Conservation (phyloP, 371 early-diverging fungal species). For the Scutellospora calospora region DNA sequence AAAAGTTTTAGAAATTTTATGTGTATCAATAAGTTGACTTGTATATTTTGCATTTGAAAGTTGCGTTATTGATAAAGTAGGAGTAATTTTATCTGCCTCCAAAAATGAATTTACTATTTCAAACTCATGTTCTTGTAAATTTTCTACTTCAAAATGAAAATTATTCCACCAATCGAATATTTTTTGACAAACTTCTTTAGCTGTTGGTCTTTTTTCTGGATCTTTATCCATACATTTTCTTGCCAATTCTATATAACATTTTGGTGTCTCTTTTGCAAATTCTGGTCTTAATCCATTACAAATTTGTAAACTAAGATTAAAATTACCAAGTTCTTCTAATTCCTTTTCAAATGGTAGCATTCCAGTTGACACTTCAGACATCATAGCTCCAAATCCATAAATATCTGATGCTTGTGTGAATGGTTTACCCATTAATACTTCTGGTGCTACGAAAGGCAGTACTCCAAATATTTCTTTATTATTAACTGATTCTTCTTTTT, state of each 20-base stretch:
- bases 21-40: too few species aligned
- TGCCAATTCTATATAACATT: neutral
- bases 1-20: too few species aligned
- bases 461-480: neutral
- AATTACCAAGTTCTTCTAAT: neutral
- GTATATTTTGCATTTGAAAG: too few species aligned
- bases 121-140: too few species aligned
- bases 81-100: too few species aligned
- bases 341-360: neutral
- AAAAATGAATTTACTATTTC: too few species aligned
- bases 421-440: neutral
- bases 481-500: neutral
- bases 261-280: neutral
- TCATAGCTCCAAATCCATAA: conserved; percentile 10
- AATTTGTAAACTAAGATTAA: neutral
- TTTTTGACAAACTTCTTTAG: neutral
- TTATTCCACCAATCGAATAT: neutral
- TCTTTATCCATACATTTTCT: conserved; percentile 5
- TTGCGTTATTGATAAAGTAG: too few species aligned
- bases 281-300: neutral
- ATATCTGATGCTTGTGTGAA: conserved; percentile 45
- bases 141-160: too few species aligned
- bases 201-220: neutral
- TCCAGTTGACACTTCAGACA: conserved; percentile 4
- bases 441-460: conserved; percentile 7